Evolutionary conservation across 2,329 filamentous ascomycete species (phyloP).

Genomic region (Pseudocercospora crystallina): DNA sequence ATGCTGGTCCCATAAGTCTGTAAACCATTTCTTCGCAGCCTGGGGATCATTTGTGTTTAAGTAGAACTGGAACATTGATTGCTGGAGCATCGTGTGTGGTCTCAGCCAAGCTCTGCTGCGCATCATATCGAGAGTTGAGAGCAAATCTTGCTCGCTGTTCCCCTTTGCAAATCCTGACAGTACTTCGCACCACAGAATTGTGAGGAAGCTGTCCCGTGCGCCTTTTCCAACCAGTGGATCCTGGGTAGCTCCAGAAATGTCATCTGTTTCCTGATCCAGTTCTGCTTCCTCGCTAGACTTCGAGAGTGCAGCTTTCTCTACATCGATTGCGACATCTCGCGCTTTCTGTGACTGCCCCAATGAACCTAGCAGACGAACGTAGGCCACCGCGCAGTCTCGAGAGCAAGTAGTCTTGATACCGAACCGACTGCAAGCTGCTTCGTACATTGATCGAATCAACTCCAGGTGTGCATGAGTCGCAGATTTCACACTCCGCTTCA

Average conservation of each 20-base stretch:
- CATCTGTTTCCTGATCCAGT: no score
- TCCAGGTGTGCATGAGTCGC: background rate
- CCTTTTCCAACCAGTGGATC: no score
- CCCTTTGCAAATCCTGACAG: slow-evolving; percentile 61
- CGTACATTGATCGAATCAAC: background rate
- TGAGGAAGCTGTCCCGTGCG: background rate
- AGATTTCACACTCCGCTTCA: background rate
- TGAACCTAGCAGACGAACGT: no score
- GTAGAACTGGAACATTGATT: slow-evolving; percentile 54
- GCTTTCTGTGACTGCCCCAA: no score
- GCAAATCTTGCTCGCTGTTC: slow-evolving; percentile 57
- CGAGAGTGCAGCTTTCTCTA: no score
- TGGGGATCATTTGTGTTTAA: slow-evolving; percentile 56
- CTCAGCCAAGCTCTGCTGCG: slow-evolving; percentile 33
- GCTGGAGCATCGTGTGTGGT: background rate
- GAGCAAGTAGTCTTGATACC: no score
- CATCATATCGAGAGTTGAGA: slow-evolving; percentile 56
- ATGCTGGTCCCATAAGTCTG: slow-evolving; percentile 34
- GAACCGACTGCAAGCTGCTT: no score
- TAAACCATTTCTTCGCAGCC: slow-evolving; percentile 66
- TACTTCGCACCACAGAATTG: slow-evolving; percentile 35
- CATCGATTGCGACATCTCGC: no score
- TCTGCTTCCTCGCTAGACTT: no score
- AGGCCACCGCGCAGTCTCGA: no score
- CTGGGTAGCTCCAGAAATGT: no score